Conservation (phyloP, 2,329 filamentous ascomycete genomes). For the Verticillium dahliae region DNA sequence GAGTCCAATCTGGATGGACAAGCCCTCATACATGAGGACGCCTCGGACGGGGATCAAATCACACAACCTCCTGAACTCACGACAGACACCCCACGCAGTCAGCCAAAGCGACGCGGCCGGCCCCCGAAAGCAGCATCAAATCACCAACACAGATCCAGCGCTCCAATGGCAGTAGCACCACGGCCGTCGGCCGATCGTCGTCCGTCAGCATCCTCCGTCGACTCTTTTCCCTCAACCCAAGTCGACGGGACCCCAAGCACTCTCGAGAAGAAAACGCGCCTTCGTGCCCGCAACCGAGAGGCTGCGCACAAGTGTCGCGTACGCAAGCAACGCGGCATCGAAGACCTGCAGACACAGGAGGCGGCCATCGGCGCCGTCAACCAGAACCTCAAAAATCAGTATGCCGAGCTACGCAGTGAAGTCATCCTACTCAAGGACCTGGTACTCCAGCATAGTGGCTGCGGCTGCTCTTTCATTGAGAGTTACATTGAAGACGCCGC, state of each 20-base stretch:
- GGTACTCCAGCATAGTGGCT: constrained; percentile 9
- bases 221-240: neutral
- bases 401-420: constrained; percentile 5
- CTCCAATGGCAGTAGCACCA: neutral
- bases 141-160: neutral
- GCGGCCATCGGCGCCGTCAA: constrained; percentile 11
- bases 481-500: constrained; percentile 5
- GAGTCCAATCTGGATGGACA: neutral
- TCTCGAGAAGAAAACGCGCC: constrained; percentile 6
- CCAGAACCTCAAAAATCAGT: constrained; percentile 6
- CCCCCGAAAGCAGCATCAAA: neutral
- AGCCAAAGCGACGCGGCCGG: neutral
- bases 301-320: constrained; percentile 11
- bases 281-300: constrained; percentile 11
- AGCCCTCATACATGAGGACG: neutral
- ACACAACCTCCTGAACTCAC: neutral
- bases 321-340: constrained; percentile 11
- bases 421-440: constrained; percentile 11
- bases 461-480: constrained; percentile 9
- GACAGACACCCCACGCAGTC: neutral
- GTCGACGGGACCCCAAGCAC: neutral
- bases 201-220: neutral
- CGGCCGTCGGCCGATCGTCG: neutral
- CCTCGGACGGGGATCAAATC: neutral
- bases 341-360: constrained; percentile 10